Evolutionary conservation across 164 flowering plant species (phyloP), one percentile per base, ranked within the genome.

Genomic region (Akebia trifoliata): DNA sequence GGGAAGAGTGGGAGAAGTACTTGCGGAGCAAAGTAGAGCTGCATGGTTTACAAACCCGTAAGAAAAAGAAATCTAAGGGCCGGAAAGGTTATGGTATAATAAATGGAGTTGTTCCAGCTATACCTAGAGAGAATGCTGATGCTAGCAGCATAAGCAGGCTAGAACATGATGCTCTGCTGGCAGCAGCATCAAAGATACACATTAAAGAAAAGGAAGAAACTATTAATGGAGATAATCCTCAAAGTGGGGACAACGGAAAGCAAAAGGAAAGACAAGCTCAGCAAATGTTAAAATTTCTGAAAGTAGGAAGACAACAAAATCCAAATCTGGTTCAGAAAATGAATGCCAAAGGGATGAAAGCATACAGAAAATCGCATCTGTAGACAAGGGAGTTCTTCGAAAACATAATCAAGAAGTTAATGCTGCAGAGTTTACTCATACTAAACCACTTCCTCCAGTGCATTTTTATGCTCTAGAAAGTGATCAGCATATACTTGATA

Each of bases 11-110:
- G 97, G 91, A 80, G 62, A 94, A 86, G 51, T 94, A 94, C 66
- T 72, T 90, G 76, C 72, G 79, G 59, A 82, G 85, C 63, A 94
- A 83, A 77, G 80, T 76, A 54, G 85, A 86, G 71, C 64, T 90
- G 71, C 83, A 87, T 43, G 75, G 78, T 15, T 36, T 81, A 22
- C 80, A 70, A 60, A 70, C 74, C 61, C 80, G 72, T 20, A 69
- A 61, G 12, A 81, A 78, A 62, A 90, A 86, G 76, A 89, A 84
- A 73, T 60, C 71, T 8, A 79, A 79, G 63, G 78, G 72, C 12
- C 84, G 87, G 36, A 88, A 83, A 80, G 96, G 99, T 43, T 76
- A 83, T 71, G 99, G 99, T 54, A 62, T 94, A 68, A 87, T 94
- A 46, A 79, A 90, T 76, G 99, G 99, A 24, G 75, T 73, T 31